Evolutionary conservation across 805 yeast genomes (phyloP).

Genomic region (Nakazawaea holstii): DNA sequence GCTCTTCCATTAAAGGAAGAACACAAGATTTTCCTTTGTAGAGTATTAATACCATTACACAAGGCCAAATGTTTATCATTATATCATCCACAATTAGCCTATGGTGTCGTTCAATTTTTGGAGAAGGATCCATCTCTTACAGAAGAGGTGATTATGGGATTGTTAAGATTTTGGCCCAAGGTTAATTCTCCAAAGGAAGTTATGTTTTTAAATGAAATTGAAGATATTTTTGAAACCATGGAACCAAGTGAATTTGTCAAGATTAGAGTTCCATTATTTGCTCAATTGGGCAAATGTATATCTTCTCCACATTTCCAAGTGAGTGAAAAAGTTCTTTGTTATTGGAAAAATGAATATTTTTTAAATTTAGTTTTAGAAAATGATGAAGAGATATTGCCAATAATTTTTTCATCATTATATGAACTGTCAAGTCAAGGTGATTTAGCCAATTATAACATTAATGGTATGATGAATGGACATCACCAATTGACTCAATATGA

Average conservation of each 20-base stretch:
- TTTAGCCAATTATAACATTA: constrained; percentile 24
- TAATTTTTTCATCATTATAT: constrained; percentile 83
- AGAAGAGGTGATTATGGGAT: constrained; percentile 94
- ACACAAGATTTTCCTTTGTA: constrained; percentile 82
- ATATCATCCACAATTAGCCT: constrained; percentile 95
- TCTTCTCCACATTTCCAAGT: constrained; percentile 96
- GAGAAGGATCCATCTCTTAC: constrained; percentile 91
- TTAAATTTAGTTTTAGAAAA: constrained; percentile 85
- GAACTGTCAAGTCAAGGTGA: constrained; percentile 55
- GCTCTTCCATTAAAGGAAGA: constrained; percentile 96
- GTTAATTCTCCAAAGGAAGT: constrained; percentile 92
- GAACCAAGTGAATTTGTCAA: constrained; percentile 89
- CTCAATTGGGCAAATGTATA: constrained; percentile 90
- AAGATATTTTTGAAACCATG: constrained; percentile 93
- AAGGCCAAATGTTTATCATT: constrained; percentile 83
- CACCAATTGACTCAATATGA: constrained; percentile 12
- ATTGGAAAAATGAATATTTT: constrained; percentile 94
- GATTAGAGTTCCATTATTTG: constrained; percentile 89
- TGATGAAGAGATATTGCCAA: constrained; percentile 88
- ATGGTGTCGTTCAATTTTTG: constrained; percentile 92
- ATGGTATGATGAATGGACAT: constrained; percentile 19
- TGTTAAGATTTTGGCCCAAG: constrained; percentile 95
- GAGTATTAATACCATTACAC: constrained; percentile 88
- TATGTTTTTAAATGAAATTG: constrained; percentile 92
- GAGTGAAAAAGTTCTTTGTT: constrained; percentile 88